Conservation (phyloP, 2,329 filamentous ascomycete genomes). For the Stachybotrys elegans region DNA sequence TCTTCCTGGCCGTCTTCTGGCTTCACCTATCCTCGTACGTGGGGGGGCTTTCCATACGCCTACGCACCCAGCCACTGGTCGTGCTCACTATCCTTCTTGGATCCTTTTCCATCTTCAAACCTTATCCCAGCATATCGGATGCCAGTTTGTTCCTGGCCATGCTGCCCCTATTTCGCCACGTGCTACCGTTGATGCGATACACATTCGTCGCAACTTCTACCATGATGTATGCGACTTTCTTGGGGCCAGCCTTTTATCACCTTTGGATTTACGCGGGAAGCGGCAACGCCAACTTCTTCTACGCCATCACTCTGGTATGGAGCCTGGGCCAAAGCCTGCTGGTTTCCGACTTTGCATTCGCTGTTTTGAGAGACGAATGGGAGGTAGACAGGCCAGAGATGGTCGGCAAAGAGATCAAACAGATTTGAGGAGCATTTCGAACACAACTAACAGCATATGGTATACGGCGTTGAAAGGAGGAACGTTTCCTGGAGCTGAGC, state of each 20-base stretch:
- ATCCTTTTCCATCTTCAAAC: slow-evolving; percentile 92
- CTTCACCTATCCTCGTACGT: slow-evolving; percentile 89
- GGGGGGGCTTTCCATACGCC: slow-evolving; percentile 74
- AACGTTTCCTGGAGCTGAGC: no score
- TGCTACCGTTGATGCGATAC: slow-evolving; percentile 91
- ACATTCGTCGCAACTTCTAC: slow-evolving; percentile 80
- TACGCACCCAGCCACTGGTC: slow-evolving; percentile 81
- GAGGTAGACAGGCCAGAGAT: slow-evolving; percentile 88
- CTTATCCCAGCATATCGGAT: slow-evolving; percentile 90
- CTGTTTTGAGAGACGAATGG: slow-evolving; percentile 86
- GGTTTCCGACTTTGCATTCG: slow-evolving; percentile 83
- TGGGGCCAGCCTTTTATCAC: slow-evolving; percentile 94
- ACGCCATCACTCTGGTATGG: slow-evolving; percentile 98
- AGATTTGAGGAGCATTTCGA: no score
- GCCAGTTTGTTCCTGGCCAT: slow-evolving; percentile 79
- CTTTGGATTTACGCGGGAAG: slow-evolving; percentile 98
- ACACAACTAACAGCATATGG: no score
- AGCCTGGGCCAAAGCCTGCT: slow-evolving; percentile 83
- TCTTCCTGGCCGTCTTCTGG: slow-evolving; percentile 98
- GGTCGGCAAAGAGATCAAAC: slow-evolving; percentile 79
- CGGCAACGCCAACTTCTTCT: slow-evolving; percentile 98
- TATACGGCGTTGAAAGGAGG: no score
- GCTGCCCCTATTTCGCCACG: slow-evolving; percentile 81
- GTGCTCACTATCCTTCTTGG: slow-evolving; percentile 81
- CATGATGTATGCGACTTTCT: slow-evolving; percentile 78